phyloP scores from a whole-genome alignment of 2,329 filamentous ascomycete genomes.

The Cercospora brassicicola region DNA sequence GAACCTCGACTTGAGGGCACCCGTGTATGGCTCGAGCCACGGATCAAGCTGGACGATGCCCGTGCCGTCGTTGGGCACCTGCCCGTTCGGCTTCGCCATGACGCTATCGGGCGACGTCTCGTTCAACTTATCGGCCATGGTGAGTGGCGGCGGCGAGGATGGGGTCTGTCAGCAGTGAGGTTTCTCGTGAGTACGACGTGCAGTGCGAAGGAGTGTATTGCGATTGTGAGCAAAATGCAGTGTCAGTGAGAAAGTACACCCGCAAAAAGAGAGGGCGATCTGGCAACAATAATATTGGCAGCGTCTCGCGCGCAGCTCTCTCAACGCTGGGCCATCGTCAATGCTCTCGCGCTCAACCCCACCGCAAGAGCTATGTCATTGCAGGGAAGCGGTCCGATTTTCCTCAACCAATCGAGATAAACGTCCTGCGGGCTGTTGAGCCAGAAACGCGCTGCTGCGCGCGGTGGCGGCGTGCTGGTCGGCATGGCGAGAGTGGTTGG shows the following conservation, averaged over 20 bases:
- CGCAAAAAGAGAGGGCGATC: not conserved
- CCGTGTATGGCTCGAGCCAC: constrained; percentile 82
- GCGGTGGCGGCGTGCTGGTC: not conserved
- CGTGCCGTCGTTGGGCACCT: constrained; percentile 68
- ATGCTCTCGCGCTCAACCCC: constrained; percentile 8
- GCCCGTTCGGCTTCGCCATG: constrained; percentile 48
- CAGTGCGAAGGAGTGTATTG: not conserved
- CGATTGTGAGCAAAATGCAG: not conserved
- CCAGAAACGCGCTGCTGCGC: not conserved
- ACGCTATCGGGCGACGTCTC: constrained; percentile 49
- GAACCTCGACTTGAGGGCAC: constrained; percentile 73
- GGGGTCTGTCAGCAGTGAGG: not conserved
- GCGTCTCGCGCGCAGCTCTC: not conserved
- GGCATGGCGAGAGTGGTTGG: not conserved
- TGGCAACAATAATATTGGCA: constrained; percentile 1
- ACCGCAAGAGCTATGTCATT: constrained; percentile 9
- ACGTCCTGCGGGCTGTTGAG: not conserved
- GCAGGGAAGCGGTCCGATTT: constrained; percentile 13
- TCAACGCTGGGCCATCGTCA: constrained; percentile 5
- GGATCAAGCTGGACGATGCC: constrained; percentile 85
- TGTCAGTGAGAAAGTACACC: not conserved
- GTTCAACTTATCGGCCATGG: constrained; percentile 44
- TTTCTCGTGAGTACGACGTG: not conserved
- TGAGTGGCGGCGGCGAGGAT: constrained; percentile 23
- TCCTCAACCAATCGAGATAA: constrained; percentile 8